Evolutionary conservation across 192 early-diverging fungal species (phyloP).

Genomic region (Pilaira anomala): DNA sequence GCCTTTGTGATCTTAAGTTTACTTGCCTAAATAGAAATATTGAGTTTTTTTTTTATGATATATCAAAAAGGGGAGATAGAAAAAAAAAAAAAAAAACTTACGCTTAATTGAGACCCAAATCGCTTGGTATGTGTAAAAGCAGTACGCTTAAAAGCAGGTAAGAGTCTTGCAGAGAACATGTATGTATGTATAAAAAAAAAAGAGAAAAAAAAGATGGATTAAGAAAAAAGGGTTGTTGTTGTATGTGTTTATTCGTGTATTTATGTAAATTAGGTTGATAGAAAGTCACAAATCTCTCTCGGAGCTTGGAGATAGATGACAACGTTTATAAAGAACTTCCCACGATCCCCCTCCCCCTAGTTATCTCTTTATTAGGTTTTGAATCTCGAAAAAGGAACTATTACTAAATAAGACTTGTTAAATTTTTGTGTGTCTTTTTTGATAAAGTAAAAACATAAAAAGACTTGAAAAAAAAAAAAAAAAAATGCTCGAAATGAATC

Average conservation of each 20-base stretch:
- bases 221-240: not conserved
- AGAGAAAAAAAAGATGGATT: not conserved
- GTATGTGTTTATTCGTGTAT: too few relatives aligned
- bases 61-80: too few relatives aligned
- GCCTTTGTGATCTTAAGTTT: conserved; percentile 24
- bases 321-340: too few relatives aligned
- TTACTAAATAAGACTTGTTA: not conserved
- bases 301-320: too few relatives aligned
- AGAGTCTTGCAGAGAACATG: conserved; percentile 12
- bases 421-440: not conserved
- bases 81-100: not conserved
- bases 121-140: conserved; percentile 8
- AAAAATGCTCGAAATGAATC: conserved; percentile 4
- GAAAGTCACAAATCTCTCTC: too few relatives aligned
- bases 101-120: conserved; percentile 17
- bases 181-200: conserved; percentile 2
- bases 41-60: not conserved
- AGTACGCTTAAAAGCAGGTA: not conserved
- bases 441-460: not conserved
- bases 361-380: too few relatives aligned
- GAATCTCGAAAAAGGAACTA: not conserved
- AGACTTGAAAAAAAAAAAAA: not conserved
- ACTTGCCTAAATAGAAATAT: conserved; percentile 5
- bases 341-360: too few relatives aligned
- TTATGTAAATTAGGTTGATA: too few relatives aligned